Evolutionary conservation across 176 grass and related monocot genomes (phyloP).

Genomic region (Raddia distichophylla): DNA sequence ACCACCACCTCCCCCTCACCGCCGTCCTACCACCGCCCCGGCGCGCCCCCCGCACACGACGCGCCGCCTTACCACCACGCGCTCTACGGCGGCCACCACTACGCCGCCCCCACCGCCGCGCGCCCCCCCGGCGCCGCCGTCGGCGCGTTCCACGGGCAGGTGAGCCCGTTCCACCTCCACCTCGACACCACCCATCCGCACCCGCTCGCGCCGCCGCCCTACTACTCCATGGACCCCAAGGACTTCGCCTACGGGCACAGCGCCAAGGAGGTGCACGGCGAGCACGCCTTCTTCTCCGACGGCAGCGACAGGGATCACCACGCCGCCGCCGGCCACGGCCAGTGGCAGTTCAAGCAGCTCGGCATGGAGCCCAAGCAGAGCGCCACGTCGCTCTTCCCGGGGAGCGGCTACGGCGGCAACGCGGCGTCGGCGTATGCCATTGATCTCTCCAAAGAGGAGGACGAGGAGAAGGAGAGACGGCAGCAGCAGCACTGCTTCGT

Average conservation of each 20-base stretch:
- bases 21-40: conserved; percentile 29
- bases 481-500: conserved; percentile 95
- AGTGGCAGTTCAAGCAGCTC: conserved; percentile 86
- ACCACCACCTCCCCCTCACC: conserved; percentile 35
- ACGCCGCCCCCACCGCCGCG: neutral
- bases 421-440: conserved; percentile 27
- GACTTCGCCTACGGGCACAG: conserved; percentile 63
- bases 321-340: conserved; percentile 37
- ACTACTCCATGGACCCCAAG: conserved; percentile 49
- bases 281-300: conserved; percentile 84
- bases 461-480: conserved; percentile 50
- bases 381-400: conserved; percentile 35
- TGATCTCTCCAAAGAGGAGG: conserved; percentile 36
- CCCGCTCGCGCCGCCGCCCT: conserved; percentile 40
- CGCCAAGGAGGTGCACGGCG: conserved; percentile 61
- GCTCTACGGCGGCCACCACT: conserved; percentile 48
- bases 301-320: conserved; percentile 51
- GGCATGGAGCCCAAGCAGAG: conserved; percentile 44
- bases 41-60: conserved; percentile 38
- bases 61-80: conserved; percentile 48
- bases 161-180: conserved; percentile 56
- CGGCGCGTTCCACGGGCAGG: conserved; percentile 29
- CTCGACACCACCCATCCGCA: conserved; percentile 56
- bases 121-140: neutral
- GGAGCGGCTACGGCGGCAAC: conserved; percentile 44